Percentiles rank a stretch among this genome's conserved stretches.
These are phyloP conservation scores for Geum urbanum DNA, from an alignment of 306 rosid species.

Conservation along the genomic window DNA sequence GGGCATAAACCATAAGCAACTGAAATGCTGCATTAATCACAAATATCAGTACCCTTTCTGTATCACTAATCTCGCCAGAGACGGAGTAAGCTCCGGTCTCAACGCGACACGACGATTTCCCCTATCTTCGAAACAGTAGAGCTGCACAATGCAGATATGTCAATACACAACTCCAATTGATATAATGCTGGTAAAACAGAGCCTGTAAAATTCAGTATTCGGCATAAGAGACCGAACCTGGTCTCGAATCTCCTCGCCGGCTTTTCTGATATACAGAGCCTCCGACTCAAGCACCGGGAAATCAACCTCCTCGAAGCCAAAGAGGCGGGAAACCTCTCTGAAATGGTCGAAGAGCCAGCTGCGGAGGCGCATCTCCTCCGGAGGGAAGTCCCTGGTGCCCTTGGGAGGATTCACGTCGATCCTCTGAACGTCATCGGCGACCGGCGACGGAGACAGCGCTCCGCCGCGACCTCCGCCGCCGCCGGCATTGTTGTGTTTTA, in stretches of 20 bases:
- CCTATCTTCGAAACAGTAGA: constrained; percentile 93
- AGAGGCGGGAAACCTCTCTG: constrained; percentile 72
- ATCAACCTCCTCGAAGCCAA: constrained; percentile 90
- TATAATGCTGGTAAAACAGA: neutral
- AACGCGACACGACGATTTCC: constrained; percentile 94
- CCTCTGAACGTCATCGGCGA: constrained; percentile 45
- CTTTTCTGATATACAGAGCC: constrained; percentile 80
- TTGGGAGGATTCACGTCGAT: constrained; percentile 89
- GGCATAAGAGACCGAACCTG: constrained; percentile 47
- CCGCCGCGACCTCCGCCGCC: constrained; percentile 34
- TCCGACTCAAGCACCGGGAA: constrained; percentile 91
- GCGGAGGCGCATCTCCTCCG: constrained; percentile 79
- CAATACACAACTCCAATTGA: neutral
- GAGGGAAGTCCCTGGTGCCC: constrained; percentile 89
- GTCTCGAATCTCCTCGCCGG: constrained; percentile 94
- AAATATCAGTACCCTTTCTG: constrained; percentile 71
- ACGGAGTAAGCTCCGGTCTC: constrained; percentile 98
- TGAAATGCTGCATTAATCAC: constrained; percentile 24
- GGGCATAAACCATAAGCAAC: constrained; percentile 31
- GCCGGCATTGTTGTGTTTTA: constrained; percentile 22
- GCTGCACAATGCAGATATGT: constrained; percentile 44
- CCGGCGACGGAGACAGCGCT: constrained; percentile 51
- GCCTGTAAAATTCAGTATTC: neutral
- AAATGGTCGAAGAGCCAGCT: constrained; percentile 85
- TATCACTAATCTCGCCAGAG: constrained; percentile 90